Percentiles rank a stretch among this genome's conserved stretches.
Evolutionary conservation across 192 early-diverging fungal genomes (phyloP).

Genomic region (Phycomyces blakesleeanus): DNA sequence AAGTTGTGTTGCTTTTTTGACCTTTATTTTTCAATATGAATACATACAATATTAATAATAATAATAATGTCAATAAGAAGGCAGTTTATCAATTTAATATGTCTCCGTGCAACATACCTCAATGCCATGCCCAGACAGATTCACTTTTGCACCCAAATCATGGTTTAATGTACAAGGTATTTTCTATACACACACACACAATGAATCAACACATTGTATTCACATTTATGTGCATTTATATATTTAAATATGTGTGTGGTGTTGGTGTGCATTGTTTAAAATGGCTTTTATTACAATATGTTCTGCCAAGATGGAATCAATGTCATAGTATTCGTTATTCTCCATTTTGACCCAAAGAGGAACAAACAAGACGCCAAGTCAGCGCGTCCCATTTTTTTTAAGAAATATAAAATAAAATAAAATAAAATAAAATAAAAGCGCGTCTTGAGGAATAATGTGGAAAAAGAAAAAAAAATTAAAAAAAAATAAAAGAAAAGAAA

Average conservation of each 20-base stretch:
- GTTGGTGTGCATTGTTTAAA: background rate
- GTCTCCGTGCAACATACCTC: conserved; percentile 15
- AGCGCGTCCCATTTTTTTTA: conserved; percentile 29
- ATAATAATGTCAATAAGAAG: background rate
- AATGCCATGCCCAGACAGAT: conserved; percentile 30
- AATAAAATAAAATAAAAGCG: background rate
- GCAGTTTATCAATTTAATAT: background rate
- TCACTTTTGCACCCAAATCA: conserved; percentile 22
- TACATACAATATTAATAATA: background rate
- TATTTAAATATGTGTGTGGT: too few species aligned
- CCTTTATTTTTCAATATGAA: background rate
- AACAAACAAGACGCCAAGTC: conserved; percentile 5
- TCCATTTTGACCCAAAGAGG: conserved; percentile 14
- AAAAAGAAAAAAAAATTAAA: background rate
- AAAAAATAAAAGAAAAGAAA: background rate
- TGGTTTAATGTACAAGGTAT: conserved; percentile 26
- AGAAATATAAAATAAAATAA: background rate
- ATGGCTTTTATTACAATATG: conserved; percentile 36
- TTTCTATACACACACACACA: too few species aligned
- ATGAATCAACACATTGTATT: too few species aligned
- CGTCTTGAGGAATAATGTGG: conserved; percentile 4
- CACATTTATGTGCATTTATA: too few species aligned
- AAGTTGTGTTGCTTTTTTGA: conserved; percentile 24
- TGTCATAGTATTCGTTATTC: conserved; percentile 52
- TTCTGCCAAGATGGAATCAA: conserved; percentile 55